Evolutionary conservation across 2,329 filamentous ascomycete species (phyloP).

Genomic region (Neofusicoccum umdonicola): DNA sequence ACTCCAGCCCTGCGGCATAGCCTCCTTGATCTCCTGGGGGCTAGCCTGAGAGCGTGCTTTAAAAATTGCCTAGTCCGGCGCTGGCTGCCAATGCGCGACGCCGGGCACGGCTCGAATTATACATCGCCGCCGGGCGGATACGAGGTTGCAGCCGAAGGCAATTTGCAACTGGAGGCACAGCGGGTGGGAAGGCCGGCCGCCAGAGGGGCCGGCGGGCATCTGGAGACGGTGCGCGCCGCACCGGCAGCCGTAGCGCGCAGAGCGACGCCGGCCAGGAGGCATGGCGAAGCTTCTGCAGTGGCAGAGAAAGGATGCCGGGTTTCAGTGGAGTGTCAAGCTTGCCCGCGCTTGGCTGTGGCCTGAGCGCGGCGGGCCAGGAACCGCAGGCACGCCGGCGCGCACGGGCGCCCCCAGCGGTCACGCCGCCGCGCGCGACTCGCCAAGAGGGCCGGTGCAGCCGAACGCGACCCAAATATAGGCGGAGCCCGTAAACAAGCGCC

Average conservation of each 20-base stretch:
- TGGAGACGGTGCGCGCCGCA: neutral
- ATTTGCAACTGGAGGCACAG: neutral
- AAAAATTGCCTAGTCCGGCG: neutral
- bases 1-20: conserved; percentile 5
- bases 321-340: conserved; percentile 6
- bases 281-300: neutral
- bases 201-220: neutral
- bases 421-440: neutral
- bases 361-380: neutral
- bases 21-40: neutral
- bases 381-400: neutral
- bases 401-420: neutral
- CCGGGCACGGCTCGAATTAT: neutral
- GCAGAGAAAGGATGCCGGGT: conserved; percentile 5
- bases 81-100: neutral
- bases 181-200: neutral
- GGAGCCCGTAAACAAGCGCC: conserved; percentile 6
- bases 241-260: too few species aligned
- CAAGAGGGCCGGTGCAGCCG: neutral
- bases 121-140: neutral
- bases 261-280: neutral
- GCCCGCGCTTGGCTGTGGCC: neutral
- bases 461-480: conserved; percentile 8
- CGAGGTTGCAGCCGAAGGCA: neutral
- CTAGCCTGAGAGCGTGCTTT: neutral